A percentile compares a stretch with the other conserved stretches of the same genome.
Evolutionary conservation across 257 asterid species (phyloP).

Genomic region (Salvia hispanica): DNA sequence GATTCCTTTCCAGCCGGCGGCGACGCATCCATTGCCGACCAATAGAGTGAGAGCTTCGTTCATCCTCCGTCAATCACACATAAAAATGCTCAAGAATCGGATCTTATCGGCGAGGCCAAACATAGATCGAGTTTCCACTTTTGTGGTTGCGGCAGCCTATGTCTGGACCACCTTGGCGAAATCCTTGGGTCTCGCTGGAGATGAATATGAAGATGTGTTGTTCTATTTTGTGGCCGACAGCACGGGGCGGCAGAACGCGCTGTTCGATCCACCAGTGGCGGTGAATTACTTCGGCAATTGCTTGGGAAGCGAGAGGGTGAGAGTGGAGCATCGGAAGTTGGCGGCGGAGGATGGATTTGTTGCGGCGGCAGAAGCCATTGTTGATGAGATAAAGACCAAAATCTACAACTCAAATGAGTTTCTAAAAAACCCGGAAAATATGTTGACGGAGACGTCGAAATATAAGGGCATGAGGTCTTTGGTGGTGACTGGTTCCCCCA

Average conservation of each 20-base stretch:
- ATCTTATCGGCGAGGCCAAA: conserved; percentile 34
- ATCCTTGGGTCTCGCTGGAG: too few species aligned
- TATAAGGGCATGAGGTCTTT: not conserved
- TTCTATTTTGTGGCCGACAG: conserved; percentile 30
- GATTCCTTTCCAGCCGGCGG: conserved; percentile 22
- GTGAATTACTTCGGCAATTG: not conserved
- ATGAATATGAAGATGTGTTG: not conserved
- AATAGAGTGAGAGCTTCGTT: conserved; percentile 47
- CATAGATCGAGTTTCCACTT: conserved; percentile 39
- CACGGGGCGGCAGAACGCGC: not conserved
- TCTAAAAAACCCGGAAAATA: too few species aligned
- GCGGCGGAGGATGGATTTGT: too few species aligned
- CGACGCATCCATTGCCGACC: conserved; percentile 34
- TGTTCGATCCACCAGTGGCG: conserved; percentile 22
- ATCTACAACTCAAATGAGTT: too few species aligned
- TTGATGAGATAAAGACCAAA: too few species aligned
- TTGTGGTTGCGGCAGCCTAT: conserved; percentile 38
- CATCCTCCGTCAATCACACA: conserved; percentile 32
- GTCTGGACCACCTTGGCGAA: conserved; percentile 29
- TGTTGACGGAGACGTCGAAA: too few species aligned
- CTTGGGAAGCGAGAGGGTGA: too few species aligned
- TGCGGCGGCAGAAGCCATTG: too few species aligned
- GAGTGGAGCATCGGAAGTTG: too few species aligned
- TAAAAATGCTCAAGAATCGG: conserved; percentile 37
- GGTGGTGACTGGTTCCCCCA: conserved; percentile 43